Evolutionary conservation across 2,329 filamentous ascomycete genomes (phyloP).

Genomic region (Fusarium incarnatum): DNA sequence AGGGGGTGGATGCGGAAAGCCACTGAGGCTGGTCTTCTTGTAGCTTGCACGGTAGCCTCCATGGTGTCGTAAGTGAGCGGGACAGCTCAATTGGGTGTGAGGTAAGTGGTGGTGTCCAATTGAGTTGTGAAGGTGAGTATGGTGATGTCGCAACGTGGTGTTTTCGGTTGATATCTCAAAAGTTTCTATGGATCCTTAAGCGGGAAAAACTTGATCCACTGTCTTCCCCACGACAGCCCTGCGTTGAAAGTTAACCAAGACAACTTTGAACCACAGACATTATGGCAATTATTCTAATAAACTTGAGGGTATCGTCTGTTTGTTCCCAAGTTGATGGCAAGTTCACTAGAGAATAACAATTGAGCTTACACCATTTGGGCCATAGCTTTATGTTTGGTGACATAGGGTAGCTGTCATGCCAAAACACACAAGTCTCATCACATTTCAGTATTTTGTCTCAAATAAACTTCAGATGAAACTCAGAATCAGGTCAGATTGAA

Average conservation of each 20-base stretch:
- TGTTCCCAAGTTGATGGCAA: fast-evolving
- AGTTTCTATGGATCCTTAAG: constrained; percentile 28
- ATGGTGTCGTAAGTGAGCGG: not conserved
- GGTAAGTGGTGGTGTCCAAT: not conserved
- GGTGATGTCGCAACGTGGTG: constrained; percentile 23
- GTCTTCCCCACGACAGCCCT: constrained; percentile 21
- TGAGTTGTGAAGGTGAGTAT: constrained; percentile 8
- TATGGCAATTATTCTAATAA: not conserved
- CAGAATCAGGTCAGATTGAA: not conserved
- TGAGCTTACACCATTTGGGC: not conserved
- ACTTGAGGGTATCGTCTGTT: not conserved
- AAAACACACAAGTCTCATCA: not conserved
- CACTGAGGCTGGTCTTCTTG: constrained; percentile 36
- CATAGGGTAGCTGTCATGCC: not conserved
- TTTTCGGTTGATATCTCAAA: constrained; percentile 3
- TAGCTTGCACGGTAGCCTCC: constrained; percentile 41
- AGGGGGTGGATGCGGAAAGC: constrained; percentile 65
- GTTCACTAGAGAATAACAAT: not conserved
- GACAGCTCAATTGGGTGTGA: not conserved
- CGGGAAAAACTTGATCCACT: constrained; percentile 47
- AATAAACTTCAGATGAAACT: not conserved
- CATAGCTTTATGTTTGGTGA: not conserved
- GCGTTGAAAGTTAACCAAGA: not conserved
- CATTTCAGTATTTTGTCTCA: not conserved
- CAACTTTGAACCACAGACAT: not conserved